Evolutionary conservation across 768 basidiomycete genomes (phyloP).

Genomic region (Gymnopilus dilepis): DNA sequence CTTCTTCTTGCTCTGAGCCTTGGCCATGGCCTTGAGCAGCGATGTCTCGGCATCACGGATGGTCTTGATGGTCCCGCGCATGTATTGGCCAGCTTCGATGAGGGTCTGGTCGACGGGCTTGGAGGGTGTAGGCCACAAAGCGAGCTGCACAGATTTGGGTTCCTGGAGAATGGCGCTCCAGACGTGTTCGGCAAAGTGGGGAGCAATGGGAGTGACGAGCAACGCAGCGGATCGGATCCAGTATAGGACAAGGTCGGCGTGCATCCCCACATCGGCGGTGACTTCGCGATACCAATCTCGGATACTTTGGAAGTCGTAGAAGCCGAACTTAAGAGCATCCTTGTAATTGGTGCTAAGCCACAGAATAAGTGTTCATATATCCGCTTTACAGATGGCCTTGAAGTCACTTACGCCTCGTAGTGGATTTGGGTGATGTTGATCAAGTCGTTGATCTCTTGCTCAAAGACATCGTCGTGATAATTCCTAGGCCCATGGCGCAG

Average conservation of each 20-base stretch:
- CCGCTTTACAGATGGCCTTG: neutral
- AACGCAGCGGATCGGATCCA: slow-evolving; percentile 87
- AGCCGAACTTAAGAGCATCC: slow-evolving; percentile 92
- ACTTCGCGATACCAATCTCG: slow-evolving; percentile 98
- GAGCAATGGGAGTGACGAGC: slow-evolving; percentile 84
- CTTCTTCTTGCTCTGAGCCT: slow-evolving; percentile 73
- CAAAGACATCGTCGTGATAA: slow-evolving; percentile 90
- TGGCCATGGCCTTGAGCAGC: slow-evolving; percentile 79
- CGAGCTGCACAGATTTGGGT: slow-evolving; percentile 77
- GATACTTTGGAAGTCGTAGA: slow-evolving; percentile 91
- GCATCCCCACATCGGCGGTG: slow-evolving; percentile 89
- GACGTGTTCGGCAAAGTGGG: slow-evolving; percentile 93
- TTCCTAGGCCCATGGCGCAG: slow-evolving; percentile 76
- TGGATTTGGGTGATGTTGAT: slow-evolving; percentile 82
- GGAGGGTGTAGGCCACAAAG: slow-evolving; percentile 78
- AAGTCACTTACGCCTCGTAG: slow-evolving; percentile 75
- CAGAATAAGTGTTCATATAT: neutral
- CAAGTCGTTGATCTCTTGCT: slow-evolving; percentile 87
- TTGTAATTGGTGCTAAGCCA: slow-evolving; percentile 92
- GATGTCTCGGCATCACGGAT: slow-evolving; percentile 88
- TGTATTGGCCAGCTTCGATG: slow-evolving; percentile 81
- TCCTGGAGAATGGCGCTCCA: slow-evolving; percentile 79
- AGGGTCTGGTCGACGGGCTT: slow-evolving; percentile 63
- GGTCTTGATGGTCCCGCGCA: slow-evolving; percentile 89
- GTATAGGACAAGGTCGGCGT: slow-evolving; percentile 81